A percentile compares a stretch with the other conserved stretches of the same genome.
Conservation (phyloP, 2,329 filamentous ascomycete species). For the Ophiocordyceps camponoti-floridani region DNA sequence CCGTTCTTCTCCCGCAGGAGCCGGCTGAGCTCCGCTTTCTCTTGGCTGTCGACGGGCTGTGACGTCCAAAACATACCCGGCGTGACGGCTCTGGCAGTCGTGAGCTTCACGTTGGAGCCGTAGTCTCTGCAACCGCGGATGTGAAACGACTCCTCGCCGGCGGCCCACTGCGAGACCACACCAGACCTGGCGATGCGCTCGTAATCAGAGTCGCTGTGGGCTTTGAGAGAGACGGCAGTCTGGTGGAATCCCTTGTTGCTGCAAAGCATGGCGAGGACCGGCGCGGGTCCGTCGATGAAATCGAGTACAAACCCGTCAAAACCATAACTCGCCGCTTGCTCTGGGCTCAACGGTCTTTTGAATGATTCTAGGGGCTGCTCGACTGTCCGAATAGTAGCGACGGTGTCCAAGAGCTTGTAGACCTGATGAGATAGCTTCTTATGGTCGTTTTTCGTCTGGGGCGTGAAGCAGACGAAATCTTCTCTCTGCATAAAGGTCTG, state of each 20-base stretch:
- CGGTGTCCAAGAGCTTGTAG: conserved; percentile 43
- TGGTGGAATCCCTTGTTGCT: conserved; percentile 49
- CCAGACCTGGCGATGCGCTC: conserved; percentile 39
- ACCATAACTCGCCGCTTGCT: conserved; percentile 40
- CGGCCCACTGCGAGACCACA: conserved; percentile 51
- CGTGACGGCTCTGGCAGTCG: conserved; percentile 41
- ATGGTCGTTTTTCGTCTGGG: conserved; percentile 60
- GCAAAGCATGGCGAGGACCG: conserved; percentile 80
- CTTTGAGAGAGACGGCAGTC: conserved; percentile 44
- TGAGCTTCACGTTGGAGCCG: conserved; percentile 54
- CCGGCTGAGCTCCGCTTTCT: conserved; percentile 41
- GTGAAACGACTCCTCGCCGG: conserved; percentile 43
- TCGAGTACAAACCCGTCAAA: conserved; percentile 71
- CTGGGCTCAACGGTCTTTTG: conserved; percentile 29
- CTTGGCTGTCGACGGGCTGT: conserved; percentile 51
- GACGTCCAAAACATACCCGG: conserved; percentile 57
- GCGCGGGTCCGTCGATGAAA: conserved; percentile 60
- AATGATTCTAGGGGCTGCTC: conserved; percentile 35
- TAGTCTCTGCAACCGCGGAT: conserved; percentile 65
- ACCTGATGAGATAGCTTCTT: conserved; percentile 51
- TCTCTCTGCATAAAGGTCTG: conserved; percentile 31
- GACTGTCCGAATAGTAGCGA: conserved; percentile 54
- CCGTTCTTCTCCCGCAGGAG: conserved; percentile 24
- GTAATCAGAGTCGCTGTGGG: conserved; percentile 51
- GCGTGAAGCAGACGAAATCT: conserved; percentile 52